Conservation (phyloP, 169 alveolate species). For the Plasmodium vivax region DNA sequence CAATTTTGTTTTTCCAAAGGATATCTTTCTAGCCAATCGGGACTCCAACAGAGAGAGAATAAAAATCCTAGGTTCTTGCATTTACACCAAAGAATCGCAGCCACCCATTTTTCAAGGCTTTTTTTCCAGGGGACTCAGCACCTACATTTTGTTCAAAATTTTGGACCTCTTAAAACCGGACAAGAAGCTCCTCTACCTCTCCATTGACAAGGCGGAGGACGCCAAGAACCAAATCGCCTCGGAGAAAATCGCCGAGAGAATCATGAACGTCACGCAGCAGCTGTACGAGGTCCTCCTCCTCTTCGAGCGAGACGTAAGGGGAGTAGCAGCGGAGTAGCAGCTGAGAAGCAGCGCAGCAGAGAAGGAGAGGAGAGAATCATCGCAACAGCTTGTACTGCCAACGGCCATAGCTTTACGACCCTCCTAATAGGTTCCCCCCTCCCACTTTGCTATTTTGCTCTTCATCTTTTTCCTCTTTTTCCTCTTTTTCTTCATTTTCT, state of each 20-base stretch:
- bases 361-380: no score
- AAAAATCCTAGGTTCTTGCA: conserved; percentile 48
- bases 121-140: conserved; percentile 62
- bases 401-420: not conserved
- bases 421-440: not conserved
- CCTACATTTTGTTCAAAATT: conserved; percentile 49
- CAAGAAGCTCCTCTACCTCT: conserved; percentile 32
- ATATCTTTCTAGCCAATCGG: conserved; percentile 3
- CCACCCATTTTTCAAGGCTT: conserved; percentile 57
- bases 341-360: no score
- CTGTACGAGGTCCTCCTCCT: conserved; percentile 19
- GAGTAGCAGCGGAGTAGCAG: not conserved
- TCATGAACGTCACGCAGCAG: conserved; percentile 1
- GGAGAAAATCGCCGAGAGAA: conserved; percentile 40
- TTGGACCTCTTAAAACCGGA: not conserved
- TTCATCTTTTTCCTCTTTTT: not conserved
- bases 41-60: conserved; percentile 35
- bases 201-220: conserved; percentile 44
- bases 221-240: conserved; percentile 25
- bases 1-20: conserved; percentile 6
- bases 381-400: not conserved
- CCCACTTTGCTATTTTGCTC: not conserved
- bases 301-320: conserved; percentile 57
- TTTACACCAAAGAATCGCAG: conserved; percentile 19
- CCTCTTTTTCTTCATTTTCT: not conserved